Evolutionary conservation across 495 filamentous ascomycete genomes (phyloP).

Genomic region (Xylaria curta): DNA sequence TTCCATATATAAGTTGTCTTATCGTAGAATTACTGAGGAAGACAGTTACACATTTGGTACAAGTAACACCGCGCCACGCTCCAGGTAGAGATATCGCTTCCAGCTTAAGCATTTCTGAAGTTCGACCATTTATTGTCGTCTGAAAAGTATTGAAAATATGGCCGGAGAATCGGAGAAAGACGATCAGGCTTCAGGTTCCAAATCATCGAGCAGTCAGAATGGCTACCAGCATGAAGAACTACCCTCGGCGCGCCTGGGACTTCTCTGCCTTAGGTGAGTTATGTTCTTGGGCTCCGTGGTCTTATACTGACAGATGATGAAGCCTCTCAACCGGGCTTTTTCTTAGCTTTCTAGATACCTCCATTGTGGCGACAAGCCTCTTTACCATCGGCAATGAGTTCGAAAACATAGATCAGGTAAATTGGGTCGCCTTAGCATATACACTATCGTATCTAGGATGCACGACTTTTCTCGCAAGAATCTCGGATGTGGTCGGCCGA

Average conservation of each 20-base stretch:
- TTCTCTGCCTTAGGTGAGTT: conserved; percentile 35
- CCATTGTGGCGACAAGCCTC: conserved; percentile 55
- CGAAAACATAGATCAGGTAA: conserved; percentile 40
- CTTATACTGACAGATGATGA: conserved; percentile 24
- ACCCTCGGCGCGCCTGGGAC: conserved; percentile 28
- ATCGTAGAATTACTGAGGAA: neutral
- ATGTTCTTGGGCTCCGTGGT: neutral
- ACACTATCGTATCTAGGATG: conserved; percentile 52
- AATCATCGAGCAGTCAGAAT: conserved; percentile 24
- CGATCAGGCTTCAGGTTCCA: conserved; percentile 18
- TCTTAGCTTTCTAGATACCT: conserved; percentile 51
- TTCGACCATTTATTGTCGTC: neutral
- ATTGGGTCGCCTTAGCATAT: conserved; percentile 57
- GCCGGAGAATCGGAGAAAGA: neutral
- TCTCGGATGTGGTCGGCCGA: conserved; percentile 61
- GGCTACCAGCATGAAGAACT: conserved; percentile 28
- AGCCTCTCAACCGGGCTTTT: conserved; percentile 42
- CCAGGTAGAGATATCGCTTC: neutral
- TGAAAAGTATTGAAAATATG: neutral
- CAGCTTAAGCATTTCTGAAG: neutral
- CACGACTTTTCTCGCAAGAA: conserved; percentile 54
- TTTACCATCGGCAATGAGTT: conserved; percentile 53
- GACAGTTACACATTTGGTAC: conserved; percentile 7
- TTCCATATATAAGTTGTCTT: conserved; percentile 17
- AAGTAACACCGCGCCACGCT: neutral